These are phyloP conservation scores for Poa annua DNA, from an alignment of 176 grass and related monocot species.

Conservation along the genomic window DNA sequence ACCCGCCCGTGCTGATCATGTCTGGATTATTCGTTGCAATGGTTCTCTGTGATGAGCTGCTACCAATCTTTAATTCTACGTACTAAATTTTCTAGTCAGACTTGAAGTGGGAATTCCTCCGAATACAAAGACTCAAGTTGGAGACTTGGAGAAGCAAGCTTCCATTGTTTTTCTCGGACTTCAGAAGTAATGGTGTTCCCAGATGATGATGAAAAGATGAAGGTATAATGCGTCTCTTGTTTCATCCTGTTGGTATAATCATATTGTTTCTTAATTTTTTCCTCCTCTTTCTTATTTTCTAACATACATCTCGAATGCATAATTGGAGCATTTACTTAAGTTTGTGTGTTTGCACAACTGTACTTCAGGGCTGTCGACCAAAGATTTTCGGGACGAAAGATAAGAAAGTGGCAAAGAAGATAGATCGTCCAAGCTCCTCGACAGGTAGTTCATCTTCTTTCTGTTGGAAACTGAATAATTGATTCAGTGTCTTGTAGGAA, in stretches of 20 bases:
- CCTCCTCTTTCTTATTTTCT: not conserved
- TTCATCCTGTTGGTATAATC: constrained; percentile 13
- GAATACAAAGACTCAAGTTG: not conserved
- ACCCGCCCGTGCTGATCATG: not conserved
- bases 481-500: constrained; percentile 8
- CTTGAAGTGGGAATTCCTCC: not conserved
- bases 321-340: constrained; percentile 32
- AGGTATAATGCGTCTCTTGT: constrained; percentile 42
- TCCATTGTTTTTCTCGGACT: not conserved
- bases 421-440: constrained; percentile 51
- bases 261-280: not conserved
- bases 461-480: constrained; percentile 2
- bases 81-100: constrained; percentile 15
- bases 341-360: constrained; percentile 18
- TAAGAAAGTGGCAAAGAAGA: constrained; percentile 62
- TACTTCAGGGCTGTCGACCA: constrained; percentile 55
- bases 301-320: not conserved
- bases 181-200: constrained; percentile 49
- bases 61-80: constrained; percentile 21
- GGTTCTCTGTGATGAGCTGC: not conserved
- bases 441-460: constrained; percentile 49
- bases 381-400: constrained; percentile 72
- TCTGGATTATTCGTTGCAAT: not conserved
- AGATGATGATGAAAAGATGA: constrained; percentile 71
- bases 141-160: not conserved